These are phyloP conservation scores for Hanseniaspora hatyaiensis DNA, from an alignment of 805 yeast species.

Conservation along the genomic window DNA sequence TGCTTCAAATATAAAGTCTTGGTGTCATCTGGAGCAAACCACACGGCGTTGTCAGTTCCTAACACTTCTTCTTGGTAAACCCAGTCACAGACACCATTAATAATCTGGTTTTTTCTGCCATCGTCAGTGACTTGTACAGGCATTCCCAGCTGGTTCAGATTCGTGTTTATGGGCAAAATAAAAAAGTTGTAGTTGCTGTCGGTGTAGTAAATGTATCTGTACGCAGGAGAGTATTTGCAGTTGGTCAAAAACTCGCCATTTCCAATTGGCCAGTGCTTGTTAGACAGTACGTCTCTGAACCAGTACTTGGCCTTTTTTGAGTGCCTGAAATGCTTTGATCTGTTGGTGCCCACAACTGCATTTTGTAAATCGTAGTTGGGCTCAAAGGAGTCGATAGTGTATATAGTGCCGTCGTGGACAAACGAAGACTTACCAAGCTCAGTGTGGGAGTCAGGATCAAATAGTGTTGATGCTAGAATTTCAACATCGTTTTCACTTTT, in stretches of 20 bases:
- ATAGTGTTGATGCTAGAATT: conserved; percentile 26
- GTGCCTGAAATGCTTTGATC: conserved; percentile 50
- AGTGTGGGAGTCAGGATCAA: conserved; percentile 22
- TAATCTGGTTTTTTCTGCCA: conserved; percentile 25
- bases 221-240: conserved; percentile 52
- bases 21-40: conserved; percentile 64
- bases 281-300: conserved; percentile 40
- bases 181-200: conserved; percentile 42
- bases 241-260: conserved; percentile 27
- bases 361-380: conserved; percentile 37
- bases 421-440: conserved; percentile 30
- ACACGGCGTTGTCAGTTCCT: conserved; percentile 44
- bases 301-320: conserved; percentile 53
- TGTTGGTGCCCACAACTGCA: conserved; percentile 47
- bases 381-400: conserved; percentile 33
- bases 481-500: conserved; percentile 17
- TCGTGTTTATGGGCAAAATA: conserved; percentile 31
- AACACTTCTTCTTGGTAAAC: conserved; percentile 73
- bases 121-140: conserved; percentile 10
- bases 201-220: conserved; percentile 46
- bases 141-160: conserved; percentile 18
- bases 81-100: conserved; percentile 73
- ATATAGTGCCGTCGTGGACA: conserved; percentile 32
- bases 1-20: conserved; percentile 43
- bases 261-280: conserved; percentile 28